Evolutionary conservation across 495 filamentous ascomycete species (phyloP).

Genomic region (Patellaria atrata): DNA sequence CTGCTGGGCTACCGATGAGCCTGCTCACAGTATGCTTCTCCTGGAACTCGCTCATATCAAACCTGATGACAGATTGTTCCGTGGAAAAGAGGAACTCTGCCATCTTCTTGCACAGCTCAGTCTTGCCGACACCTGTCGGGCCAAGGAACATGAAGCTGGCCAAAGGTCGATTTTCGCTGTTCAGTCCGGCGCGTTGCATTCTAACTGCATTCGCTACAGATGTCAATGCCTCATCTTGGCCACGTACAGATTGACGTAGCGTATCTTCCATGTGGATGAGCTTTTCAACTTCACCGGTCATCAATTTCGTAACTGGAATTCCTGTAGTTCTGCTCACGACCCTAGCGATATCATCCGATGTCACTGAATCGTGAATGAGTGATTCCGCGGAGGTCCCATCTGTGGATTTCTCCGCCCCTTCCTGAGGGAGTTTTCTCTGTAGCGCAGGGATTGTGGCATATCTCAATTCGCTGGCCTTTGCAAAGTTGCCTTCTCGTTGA

Average conservation of each 20-base stretch:
- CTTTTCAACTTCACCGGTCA: constrained; percentile 83
- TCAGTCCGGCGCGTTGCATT: constrained; percentile 84
- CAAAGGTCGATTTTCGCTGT: constrained; percentile 77
- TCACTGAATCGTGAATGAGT: constrained; percentile 84
- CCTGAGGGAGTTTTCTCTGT: constrained; percentile 64
- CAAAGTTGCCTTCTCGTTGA: constrained; percentile 85
- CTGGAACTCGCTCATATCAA: constrained; percentile 97
- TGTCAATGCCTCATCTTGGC: constrained; percentile 84
- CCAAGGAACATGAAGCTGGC: constrained; percentile 97
- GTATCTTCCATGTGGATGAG: constrained; percentile 90
- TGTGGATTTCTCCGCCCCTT: constrained; percentile 34
- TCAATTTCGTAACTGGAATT: constrained; percentile 81
- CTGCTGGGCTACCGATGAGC: constrained; percentile 82
- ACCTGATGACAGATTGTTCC: constrained; percentile 75
- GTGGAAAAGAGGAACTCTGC: constrained; percentile 87
- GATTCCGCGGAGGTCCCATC: constrained; percentile 32
- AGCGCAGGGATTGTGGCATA: constrained; percentile 75
- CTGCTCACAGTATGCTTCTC: constrained; percentile 93
- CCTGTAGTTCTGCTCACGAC: constrained; percentile 87
- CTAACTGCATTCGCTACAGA: constrained; percentile 87
- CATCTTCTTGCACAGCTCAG: constrained; percentile 92
- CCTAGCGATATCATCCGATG: constrained; percentile 78
- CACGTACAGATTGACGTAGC: constrained; percentile 68
- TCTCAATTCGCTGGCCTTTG: constrained; percentile 67
- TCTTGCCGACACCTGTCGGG: constrained; percentile 93